Evolutionary conservation across 768 basidiomycete species (phyloP).

Genomic region (Kwoniella shandongensis): DNA sequence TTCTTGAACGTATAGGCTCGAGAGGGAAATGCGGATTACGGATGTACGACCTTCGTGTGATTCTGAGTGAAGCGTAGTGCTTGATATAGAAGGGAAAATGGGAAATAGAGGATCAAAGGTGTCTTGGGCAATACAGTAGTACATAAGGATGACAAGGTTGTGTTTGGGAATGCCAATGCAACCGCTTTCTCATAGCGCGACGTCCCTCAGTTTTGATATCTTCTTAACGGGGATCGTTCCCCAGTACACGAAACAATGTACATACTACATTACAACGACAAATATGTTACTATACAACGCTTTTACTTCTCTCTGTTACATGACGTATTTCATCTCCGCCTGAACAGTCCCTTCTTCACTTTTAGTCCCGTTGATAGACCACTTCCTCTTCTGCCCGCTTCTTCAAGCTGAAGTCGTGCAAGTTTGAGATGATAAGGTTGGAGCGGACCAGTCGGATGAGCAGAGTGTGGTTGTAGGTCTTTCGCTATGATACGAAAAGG

Average conservation of each 20-base stretch:
- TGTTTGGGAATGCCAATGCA: too few relatives aligned
- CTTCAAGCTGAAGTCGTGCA: conserved; percentile 31
- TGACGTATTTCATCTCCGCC: conserved; percentile 11
- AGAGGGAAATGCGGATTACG: conserved; percentile 65
- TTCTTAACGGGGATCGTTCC: too few relatives aligned
- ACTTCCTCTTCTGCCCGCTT: conserved; percentile 14
- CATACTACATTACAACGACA: too few relatives aligned
- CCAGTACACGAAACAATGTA: too few relatives aligned
- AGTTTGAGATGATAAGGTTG: conserved; percentile 40
- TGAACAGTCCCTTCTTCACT: conserved; percentile 29
- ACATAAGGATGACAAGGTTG: too few relatives aligned
- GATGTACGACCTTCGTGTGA: conserved; percentile 56
- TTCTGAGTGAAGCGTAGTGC: too few relatives aligned
- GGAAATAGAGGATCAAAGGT: too few relatives aligned
- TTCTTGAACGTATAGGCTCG: conserved; percentile 54
- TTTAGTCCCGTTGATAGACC: conserved; percentile 9
- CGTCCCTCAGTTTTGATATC: too few relatives aligned
- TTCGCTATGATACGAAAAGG: conserved; percentile 26
- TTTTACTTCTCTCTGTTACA: neutral
- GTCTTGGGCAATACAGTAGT: too few relatives aligned
- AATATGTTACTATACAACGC: neutral
- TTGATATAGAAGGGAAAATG: too few relatives aligned
- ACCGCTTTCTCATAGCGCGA: too few relatives aligned
- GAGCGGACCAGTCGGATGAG: conserved; percentile 34
- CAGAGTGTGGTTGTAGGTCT: conserved; percentile 37